Evolutionary conservation across 2,329 filamentous ascomycete genomes (phyloP).

Genomic region (Aspergillus sp.): DNA sequence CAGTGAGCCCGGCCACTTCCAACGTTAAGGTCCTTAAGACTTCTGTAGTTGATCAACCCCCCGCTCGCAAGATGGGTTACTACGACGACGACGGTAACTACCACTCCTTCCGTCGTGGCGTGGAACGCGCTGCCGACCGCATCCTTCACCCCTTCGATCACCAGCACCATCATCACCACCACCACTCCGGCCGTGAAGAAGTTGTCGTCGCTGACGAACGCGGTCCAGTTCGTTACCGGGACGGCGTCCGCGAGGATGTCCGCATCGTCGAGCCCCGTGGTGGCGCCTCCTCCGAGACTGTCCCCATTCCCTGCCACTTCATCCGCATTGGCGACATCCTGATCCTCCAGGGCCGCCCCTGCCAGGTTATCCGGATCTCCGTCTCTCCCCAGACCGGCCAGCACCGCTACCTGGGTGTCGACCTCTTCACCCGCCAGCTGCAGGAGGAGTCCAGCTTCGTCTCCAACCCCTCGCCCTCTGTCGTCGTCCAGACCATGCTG

Average conservation of each 20-base stretch:
- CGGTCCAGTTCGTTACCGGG: slow-evolving; percentile 45
- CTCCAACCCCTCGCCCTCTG: slow-evolving; percentile 92
- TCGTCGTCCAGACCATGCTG: slow-evolving; percentile 99
- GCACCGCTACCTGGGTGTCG: slow-evolving; percentile 99
- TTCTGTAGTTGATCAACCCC: slow-evolving; percentile 50
- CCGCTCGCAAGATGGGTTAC: slow-evolving; percentile 69
- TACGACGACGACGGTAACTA: slow-evolving; percentile 77
- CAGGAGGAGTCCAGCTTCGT: slow-evolving; percentile 98
- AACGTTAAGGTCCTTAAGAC: slow-evolving; percentile 51
- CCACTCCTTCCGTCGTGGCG: slow-evolving; percentile 70
- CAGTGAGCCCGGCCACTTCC: slow-evolving; percentile 33
- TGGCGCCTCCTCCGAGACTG: slow-evolving; percentile 66
- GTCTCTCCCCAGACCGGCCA: slow-evolving; percentile 97
- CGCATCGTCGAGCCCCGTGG: slow-evolving; percentile 52
- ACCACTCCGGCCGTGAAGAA: slow-evolving; percentile 37
- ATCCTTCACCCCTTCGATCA: slow-evolving; percentile 63
- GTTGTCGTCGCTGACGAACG: slow-evolving; percentile 41
- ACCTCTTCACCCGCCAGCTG: slow-evolving; percentile 99
- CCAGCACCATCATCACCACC: slow-evolving; percentile 20
- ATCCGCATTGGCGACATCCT: slow-evolving; percentile 98
- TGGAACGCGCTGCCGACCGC: slow-evolving; percentile 64
- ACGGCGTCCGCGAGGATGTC: slow-evolving; percentile 45
- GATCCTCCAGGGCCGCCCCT: slow-evolving; percentile 97
- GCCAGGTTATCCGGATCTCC: slow-evolving; percentile 99
- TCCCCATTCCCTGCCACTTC: slow-evolving; percentile 99